These are phyloP conservation scores for Fraxinus velutina DNA, from an alignment of 305 asterid genomes.

Conservation along the genomic window DNA sequence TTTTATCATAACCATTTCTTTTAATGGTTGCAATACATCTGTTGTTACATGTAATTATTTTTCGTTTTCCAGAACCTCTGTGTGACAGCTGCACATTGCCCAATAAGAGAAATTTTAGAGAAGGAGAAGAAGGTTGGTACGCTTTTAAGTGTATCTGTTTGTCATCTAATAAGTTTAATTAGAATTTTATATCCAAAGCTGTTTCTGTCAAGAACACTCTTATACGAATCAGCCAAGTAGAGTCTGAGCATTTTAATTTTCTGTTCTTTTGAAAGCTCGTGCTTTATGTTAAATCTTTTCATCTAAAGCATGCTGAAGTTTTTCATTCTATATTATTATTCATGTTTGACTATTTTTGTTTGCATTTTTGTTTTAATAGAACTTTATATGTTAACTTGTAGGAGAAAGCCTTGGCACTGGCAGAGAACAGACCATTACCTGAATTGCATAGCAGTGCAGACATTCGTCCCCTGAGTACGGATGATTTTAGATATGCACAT, in stretches of 20 bases:
- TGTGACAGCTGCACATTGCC: constrained; percentile 87
- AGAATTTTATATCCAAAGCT: not conserved
- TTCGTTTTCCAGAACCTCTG: constrained; percentile 65
- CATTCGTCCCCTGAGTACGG: constrained; percentile 64
- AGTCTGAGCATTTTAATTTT: not conserved
- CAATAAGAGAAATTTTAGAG: constrained; percentile 83
- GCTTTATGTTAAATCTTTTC: not conserved
- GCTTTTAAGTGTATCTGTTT: not conserved
- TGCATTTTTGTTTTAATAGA: not conserved
- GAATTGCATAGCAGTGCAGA: constrained; percentile 69
- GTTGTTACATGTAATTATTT: not conserved
- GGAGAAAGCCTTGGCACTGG: constrained; percentile 66
- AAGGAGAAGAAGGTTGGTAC: constrained; percentile 67
- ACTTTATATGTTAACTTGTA: constrained; percentile 24
- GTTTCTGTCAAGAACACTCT: not conserved
- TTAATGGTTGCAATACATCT: not conserved
- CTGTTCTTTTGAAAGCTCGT: not conserved
- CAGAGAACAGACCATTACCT: constrained; percentile 62
- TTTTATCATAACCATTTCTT: not conserved
- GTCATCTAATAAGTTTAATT: not conserved
- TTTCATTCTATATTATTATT: not conserved
- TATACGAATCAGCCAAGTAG: not conserved
- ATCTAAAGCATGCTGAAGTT: not conserved
- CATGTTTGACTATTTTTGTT: not conserved
- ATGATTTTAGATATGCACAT: constrained; percentile 76